phyloP scores from a whole-genome alignment of 2,329 filamentous ascomycete species.

The Neurospora sp. region DNA sequence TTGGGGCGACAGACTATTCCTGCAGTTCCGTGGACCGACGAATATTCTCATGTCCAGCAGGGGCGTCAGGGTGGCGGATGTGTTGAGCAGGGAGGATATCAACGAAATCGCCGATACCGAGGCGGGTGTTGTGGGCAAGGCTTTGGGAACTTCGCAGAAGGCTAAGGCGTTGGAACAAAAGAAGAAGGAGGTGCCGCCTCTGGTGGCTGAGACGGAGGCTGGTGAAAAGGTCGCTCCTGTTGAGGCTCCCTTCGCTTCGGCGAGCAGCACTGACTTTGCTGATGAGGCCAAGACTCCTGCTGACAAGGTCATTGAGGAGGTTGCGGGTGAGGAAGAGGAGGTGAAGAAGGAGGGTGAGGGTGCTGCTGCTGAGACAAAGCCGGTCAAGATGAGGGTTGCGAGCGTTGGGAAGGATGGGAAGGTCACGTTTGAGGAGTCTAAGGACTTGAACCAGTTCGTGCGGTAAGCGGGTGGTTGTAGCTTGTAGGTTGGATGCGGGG shows the following conservation, averaged over 20 bases:
- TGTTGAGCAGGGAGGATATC: slow-evolving; percentile 67
- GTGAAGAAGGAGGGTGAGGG: slow-evolving; percentile 17
- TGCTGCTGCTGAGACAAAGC: slow-evolving; percentile 20
- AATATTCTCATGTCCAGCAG: slow-evolving; percentile 84
- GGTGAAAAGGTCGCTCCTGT: neutral
- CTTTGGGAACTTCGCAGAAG: slow-evolving; percentile 17
- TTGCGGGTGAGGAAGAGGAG: slow-evolving; percentile 25
- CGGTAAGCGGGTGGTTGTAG: slow-evolving; percentile 20
- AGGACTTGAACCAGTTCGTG: slow-evolving; percentile 47
- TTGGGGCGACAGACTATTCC: slow-evolving; percentile 88
- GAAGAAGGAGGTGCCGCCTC: neutral
- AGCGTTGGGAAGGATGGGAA: slow-evolving; percentile 52
- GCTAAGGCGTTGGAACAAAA: neutral
- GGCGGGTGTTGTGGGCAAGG: slow-evolving; percentile 57
- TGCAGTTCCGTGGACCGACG: slow-evolving; percentile 79
- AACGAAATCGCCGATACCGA: slow-evolving; percentile 84
- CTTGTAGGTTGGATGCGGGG: neutral
- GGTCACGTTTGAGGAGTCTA: slow-evolving; percentile 54
- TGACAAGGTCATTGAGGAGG: slow-evolving; percentile 23
- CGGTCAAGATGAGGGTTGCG: slow-evolving; percentile 44
- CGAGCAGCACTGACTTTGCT: neutral
- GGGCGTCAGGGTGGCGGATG: slow-evolving; percentile 68
- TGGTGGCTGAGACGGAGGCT: neutral
- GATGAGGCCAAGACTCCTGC: neutral
- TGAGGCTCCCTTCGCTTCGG: neutral